Base-by-base conservation (phyloP, 2,329 filamentous ascomycete species). In the Colletotrichum neosansevieriae region DNA sequence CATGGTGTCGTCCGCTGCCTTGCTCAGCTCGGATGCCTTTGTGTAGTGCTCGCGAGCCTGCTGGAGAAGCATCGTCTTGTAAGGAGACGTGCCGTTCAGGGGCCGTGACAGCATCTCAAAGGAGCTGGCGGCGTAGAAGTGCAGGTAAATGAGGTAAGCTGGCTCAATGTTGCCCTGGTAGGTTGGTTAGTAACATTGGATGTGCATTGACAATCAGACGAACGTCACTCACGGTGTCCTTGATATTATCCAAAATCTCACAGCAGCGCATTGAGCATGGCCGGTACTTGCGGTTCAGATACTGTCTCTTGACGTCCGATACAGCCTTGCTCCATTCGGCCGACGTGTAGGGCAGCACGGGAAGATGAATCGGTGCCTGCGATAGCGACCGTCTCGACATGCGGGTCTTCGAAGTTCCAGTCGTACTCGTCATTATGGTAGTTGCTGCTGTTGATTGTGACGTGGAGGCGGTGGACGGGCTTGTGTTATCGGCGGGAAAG, bases 71-170 rank as follows among this genome's bases (percentile, higher is more conserved):
- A 76, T 81, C 38, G 77, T 77, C 50, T 86, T 84, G 70, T 84
- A 80, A 2, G 81, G 75, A 0, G 84, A 84, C 2, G 80, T 80
- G 11, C 80, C 76, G 15, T 81, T 81, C 7, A 88, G 77, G 40
- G 82, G 79, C 32, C 83, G 81, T 1, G 86, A 86, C 71, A 86
- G 86, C 79, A 85, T 84, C 73, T 89, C 87, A 47, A 87, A 81
- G 13, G 87, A 85, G n/a, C 81, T 84, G 19, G 87, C 87, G n/a
- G 86, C 87, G 70, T 89, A 89, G 74, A 89, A 89, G 74, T 88
- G 83, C 6, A 89, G 80, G 69, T 88, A 88, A 71, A 89, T 85
- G 38, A 88, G 79, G 73, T 89, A 85, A 6, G 85, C 78, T 2
- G 86, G 84, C 73, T 88, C 84, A 19, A 85, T 78, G 29, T 79